Conservation (phyloP, 169 alveolate species). For the Cryptosporidium ubiquitum region DNA sequence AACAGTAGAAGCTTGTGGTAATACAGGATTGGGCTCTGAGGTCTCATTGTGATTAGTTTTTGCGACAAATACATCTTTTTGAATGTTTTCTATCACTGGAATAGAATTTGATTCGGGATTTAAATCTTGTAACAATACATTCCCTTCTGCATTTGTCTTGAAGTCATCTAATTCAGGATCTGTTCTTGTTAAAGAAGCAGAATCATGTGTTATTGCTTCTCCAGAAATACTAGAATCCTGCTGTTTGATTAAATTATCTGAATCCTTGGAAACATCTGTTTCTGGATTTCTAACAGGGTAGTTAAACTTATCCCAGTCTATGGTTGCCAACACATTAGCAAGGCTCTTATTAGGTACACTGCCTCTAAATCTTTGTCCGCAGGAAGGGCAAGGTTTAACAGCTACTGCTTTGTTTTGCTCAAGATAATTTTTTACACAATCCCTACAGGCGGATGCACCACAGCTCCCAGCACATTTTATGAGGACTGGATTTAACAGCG, state of each 20-base stretch:
- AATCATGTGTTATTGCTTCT: not conserved
- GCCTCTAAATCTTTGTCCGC: conserved; percentile 68
- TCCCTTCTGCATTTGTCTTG: not conserved
- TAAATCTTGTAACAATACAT: not conserved
- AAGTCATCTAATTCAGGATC: not conserved
- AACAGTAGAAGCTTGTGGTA: not conserved
- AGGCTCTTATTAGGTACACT: conserved; percentile 72
- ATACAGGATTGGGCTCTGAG: not conserved
- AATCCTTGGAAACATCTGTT: not conserved
- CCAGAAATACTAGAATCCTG: not conserved
- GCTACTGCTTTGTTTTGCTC: conserved; percentile 55
- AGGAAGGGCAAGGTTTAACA: conserved; percentile 55
- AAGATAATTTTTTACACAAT: conserved; percentile 61
- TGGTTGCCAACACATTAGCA: conserved; percentile 60
- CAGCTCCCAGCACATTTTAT: conserved; percentile 70
- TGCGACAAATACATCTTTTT: not conserved
- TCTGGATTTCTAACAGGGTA: conserved; percentile 51
- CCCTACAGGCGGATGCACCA: conserved; percentile 73
- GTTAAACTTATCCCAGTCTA: conserved; percentile 65
- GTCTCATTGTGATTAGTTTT: not conserved
- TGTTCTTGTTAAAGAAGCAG: not conserved
- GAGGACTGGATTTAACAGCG: conserved; percentile 56
- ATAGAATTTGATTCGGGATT: not conserved
- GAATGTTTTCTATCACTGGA: not conserved
- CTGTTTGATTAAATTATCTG: not conserved